Conservation (phyloP, 345 rosid genomes). For the Aquilaria malaccensis region DNA sequence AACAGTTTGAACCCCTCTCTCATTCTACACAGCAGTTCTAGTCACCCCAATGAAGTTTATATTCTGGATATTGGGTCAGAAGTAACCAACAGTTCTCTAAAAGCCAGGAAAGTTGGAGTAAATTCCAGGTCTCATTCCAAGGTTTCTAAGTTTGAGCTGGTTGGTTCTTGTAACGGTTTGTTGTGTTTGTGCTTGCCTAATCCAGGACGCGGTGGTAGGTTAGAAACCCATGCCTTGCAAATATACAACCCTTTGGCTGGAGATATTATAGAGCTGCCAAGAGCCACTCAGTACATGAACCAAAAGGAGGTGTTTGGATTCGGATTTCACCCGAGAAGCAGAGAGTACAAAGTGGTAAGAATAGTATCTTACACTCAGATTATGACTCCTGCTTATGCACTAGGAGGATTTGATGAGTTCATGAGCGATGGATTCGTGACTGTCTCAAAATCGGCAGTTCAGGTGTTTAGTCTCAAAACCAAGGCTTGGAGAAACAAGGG, state of each 20-base stretch:
- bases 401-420: neutral
- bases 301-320: slow-evolving; percentile 1
- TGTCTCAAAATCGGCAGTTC: neutral
- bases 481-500: neutral
- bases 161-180: neutral
- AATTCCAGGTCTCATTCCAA: neutral
- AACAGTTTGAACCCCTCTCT: neutral
- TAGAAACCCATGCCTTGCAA: neutral
- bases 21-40: neutral
- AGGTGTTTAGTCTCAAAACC: neutral
- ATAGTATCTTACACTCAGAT: neutral
- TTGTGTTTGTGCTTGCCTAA: neutral
- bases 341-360: neutral
- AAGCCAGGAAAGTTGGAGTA: neutral
- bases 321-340: neutral
- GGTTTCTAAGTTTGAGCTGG: neutral
- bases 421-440: neutral
- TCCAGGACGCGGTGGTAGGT: neutral
- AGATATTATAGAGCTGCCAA: neutral
- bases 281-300: neutral
- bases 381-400: neutral
- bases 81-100: neutral
- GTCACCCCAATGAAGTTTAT: neutral
- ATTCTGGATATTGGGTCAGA: neutral
- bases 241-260: slow-evolving; percentile 1